Conservation (phyloP, 1,139 yeast species). For the Suhomyces bolitotheri region DNA sequence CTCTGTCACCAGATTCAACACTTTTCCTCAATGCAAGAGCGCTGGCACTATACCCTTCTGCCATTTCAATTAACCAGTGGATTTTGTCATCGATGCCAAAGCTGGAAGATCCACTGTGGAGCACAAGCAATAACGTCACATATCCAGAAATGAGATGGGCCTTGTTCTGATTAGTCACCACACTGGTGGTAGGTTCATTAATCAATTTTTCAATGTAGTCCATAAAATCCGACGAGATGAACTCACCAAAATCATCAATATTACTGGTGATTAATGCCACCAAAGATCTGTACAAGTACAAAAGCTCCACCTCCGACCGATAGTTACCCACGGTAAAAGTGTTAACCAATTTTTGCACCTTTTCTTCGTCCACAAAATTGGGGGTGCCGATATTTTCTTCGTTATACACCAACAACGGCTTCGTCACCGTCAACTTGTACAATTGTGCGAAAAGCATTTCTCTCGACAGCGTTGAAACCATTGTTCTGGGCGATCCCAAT, state of each 20-base stretch:
- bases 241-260: conserved; percentile 53
- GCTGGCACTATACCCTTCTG: conserved; percentile 46
- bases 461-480: conserved; percentile 50
- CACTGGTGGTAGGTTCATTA: conserved; percentile 32
- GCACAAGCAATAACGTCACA: conserved; percentile 42
- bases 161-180: conserved; percentile 41
- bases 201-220: conserved; percentile 34
- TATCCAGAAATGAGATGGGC: conserved; percentile 47
- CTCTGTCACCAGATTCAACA: conserved; percentile 44
- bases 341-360: conserved; percentile 35
- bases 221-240: conserved; percentile 43
- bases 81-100: conserved; percentile 51
- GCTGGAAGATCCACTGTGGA: conserved; percentile 51
- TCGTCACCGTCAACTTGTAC: conserved; percentile 46
- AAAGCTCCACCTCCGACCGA: conserved; percentile 46
- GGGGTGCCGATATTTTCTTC: conserved; percentile 37
- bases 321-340: conserved; percentile 35
- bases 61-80: conserved; percentile 44
- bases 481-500: conserved; percentile 41
- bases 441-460: conserved; percentile 54
- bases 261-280: conserved; percentile 48
- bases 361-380: conserved; percentile 38
- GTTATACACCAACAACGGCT: conserved; percentile 41
- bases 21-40: conserved; percentile 35
- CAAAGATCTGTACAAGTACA: conserved; percentile 43